Conservation (phyloP, 306 rosid genomes). For the Trifolium dubium region DNA sequence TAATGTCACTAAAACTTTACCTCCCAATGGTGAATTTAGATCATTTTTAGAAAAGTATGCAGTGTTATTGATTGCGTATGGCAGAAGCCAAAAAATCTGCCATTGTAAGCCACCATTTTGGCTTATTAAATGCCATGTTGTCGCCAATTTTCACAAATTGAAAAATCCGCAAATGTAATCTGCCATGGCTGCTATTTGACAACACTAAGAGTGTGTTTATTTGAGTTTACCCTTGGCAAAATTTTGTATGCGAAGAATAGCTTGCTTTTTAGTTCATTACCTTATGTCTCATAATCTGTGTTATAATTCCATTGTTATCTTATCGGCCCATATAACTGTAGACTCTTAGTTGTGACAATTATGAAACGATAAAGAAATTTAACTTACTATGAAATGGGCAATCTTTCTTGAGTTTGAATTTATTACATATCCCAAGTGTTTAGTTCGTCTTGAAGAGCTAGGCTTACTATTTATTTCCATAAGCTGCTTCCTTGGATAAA, state of each 20-base stretch:
- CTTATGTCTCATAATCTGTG: conserved; percentile 13
- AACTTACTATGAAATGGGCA: conserved; percentile 14
- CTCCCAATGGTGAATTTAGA: background rate
- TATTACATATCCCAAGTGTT: conserved; percentile 8
- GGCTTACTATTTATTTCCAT: conserved; percentile 31
- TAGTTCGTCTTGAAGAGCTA: conserved; percentile 9
- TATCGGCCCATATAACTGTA: background rate
- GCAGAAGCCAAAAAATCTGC: background rate
- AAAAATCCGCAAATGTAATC: background rate
- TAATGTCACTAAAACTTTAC: conserved; percentile 12
- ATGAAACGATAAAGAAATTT: conserved; percentile 5
- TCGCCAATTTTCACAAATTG: background rate
- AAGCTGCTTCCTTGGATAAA: background rate
- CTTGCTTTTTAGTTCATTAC: conserved; percentile 13
- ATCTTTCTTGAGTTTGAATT: conserved; percentile 33
- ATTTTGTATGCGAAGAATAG: conserved; percentile 8
- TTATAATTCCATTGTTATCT: conserved; percentile 18
- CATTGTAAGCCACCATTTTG: background rate
- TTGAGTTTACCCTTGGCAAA: conserved; percentile 8
- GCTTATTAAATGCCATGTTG: background rate
- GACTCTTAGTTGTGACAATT: conserved; percentile 18
- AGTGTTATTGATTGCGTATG: background rate
- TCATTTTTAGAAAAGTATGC: conserved; percentile 10
- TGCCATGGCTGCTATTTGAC: background rate
- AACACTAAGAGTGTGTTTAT: background rate